Evolutionary conservation across 352 stramenopile species (phyloP).

Genomic region (Globisporangium irregulare): DNA sequence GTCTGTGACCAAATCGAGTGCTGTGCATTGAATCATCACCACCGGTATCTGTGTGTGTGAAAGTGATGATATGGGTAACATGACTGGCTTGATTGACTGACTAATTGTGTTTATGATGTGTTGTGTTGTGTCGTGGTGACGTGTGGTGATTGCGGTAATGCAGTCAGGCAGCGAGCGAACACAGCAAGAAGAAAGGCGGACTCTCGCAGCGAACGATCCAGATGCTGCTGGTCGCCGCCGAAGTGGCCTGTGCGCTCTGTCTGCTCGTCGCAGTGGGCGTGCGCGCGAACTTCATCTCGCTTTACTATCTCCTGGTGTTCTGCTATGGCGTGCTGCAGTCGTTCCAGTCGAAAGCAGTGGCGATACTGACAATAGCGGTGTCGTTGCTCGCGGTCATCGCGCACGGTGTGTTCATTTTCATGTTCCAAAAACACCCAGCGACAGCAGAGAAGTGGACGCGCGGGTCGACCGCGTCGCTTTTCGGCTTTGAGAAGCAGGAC

Average conservation of each 20-base stretch:
- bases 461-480: slow-evolving; percentile 26
- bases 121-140: neutral
- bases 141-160: neutral
- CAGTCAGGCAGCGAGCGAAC: slow-evolving; percentile 13
- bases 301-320: slow-evolving; percentile 68
- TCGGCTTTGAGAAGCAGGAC: slow-evolving; percentile 46
- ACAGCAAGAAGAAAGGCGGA: slow-evolving; percentile 2
- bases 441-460: slow-evolving; percentile 15
- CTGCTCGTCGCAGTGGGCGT: slow-evolving; percentile 47
- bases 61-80: neutral
- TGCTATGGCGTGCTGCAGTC: slow-evolving; percentile 60
- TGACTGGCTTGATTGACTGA: neutral
- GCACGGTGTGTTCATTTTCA: slow-evolving; percentile 37
- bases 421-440: slow-evolving; percentile 17
- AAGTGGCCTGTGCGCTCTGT: slow-evolving; percentile 47
- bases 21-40: neutral
- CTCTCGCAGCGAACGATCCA: slow-evolving; percentile 24
- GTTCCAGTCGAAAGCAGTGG: slow-evolving; percentile 51
- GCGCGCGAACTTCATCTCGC: slow-evolving; percentile 57
- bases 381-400: slow-evolving; percentile 38
- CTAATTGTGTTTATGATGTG: neutral
- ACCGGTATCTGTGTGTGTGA: neutral
- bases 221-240: slow-evolving; percentile 20
- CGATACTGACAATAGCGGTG: slow-evolving; percentile 45
- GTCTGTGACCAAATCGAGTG: neutral